Evolutionary conservation across 345 rosid species (phyloP).

Genomic region (Eucalyptus curtisii): DNA sequence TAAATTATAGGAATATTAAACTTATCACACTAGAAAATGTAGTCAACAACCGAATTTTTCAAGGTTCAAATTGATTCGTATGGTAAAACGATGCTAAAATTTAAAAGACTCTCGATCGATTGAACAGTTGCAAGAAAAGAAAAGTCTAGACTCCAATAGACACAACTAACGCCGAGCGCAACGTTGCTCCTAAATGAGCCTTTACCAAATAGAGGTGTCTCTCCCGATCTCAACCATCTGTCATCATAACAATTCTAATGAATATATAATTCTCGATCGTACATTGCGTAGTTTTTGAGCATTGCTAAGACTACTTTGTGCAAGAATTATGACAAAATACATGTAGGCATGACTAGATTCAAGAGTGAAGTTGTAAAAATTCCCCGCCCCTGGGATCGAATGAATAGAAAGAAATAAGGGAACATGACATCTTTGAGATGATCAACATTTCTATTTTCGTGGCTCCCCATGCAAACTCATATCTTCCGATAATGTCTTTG

Average conservation of each 20-base stretch:
- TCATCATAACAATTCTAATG: neutral
- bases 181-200: neutral
- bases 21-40: neutral
- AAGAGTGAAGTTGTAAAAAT: neutral
- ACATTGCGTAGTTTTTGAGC: neutral
- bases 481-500: neutral
- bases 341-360: neutral
- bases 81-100: neutral
- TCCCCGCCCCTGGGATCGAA: neutral
- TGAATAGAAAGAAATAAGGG: neutral
- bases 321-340: neutral
- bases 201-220: no score
- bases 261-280: neutral
- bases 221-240: no score
- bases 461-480: neutral
- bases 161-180: neutral
- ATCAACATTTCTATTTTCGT: neutral
- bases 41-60: neutral
- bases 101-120: neutral
- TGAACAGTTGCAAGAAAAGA: neutral
- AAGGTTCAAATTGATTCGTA: neutral
- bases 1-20: neutral
- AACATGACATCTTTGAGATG: neutral
- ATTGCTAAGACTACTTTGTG: neutral
- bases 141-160: neutral